These are phyloP conservation scores for Sporothrix dimorphospora DNA, from an alignment of 2,329 filamentous ascomycete species.

Conservation along the genomic window DNA sequence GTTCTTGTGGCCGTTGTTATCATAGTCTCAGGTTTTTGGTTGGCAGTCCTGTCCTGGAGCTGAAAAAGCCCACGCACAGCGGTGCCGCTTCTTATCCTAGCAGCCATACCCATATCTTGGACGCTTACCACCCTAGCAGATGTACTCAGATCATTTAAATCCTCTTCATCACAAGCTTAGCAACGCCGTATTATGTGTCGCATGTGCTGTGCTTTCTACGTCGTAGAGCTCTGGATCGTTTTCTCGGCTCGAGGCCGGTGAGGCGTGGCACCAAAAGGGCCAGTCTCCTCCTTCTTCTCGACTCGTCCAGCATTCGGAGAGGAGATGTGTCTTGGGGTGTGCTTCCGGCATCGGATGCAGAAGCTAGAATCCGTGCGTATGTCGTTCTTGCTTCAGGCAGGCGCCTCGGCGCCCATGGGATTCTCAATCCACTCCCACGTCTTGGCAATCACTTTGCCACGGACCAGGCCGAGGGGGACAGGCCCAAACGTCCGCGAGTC, in stretches of 20 bases:
- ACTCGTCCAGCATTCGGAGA: neutral
- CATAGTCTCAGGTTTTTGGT: neutral
- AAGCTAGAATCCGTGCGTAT: neutral
- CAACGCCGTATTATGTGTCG: neutral
- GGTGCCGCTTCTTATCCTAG: neutral
- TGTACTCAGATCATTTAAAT: constrained; percentile 38
- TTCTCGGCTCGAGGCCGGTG: neutral
- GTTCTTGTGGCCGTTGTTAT: neutral
- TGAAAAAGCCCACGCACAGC: neutral
- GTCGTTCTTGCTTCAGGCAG: constrained; percentile 11
- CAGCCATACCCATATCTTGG: neutral
- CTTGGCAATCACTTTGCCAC: constrained; percentile 75
- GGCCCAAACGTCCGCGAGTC: constrained; percentile 89
- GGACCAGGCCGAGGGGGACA: constrained; percentile 80
- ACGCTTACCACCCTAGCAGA: constrained; percentile 30
- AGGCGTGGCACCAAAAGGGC: neutral
- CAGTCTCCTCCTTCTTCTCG: neutral
- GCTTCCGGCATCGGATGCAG: neutral
- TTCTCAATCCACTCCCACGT: constrained; percentile 54
- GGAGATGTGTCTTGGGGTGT: neutral
- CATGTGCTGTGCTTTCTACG: neutral
- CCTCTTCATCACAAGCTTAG: neutral
- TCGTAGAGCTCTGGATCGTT: neutral
- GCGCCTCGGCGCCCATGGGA: constrained; percentile 34
- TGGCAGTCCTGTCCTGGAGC: neutral